These are phyloP conservation scores for Metschnikowia arizonensis DNA, from an alignment of 805 yeast genomes.

Conservation along the genomic window DNA sequence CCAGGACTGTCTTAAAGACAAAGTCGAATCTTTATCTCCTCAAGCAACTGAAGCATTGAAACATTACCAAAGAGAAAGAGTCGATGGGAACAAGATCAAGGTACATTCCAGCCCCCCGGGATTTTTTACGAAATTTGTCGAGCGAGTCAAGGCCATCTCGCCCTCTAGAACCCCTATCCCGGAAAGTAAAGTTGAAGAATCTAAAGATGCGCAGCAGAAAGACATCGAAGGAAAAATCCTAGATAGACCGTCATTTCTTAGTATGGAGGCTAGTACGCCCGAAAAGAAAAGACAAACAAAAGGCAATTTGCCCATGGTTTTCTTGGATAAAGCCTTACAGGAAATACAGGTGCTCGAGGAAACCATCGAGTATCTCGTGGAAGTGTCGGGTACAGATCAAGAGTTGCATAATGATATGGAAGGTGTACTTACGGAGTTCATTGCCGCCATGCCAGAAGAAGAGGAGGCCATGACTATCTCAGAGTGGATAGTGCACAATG, in stretches of 20 bases:
- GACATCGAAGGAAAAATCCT: background rate
- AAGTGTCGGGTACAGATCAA: constrained; percentile 33
- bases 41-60: background rate
- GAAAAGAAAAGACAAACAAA: background rate
- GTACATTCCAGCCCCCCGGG: background rate
- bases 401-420: constrained; percentile 58
- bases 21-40: background rate
- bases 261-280: constrained; percentile 16
- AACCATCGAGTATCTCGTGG: constrained; percentile 32
- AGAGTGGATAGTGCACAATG: constrained; percentile 62
- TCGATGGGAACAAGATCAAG: background rate
- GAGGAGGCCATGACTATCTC: constrained; percentile 67
- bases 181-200: background rate
- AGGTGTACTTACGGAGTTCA: constrained; percentile 60
- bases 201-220: background rate
- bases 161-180: background rate
- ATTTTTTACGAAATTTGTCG: background rate
- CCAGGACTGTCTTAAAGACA: background rate
- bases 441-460: constrained; percentile 63
- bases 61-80: background rate
- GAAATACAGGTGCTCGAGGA: constrained; percentile 26
- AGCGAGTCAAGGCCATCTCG: constrained; percentile 1
- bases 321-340: constrained; percentile 5
- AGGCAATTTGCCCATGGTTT: background rate
- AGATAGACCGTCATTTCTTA: constrained; percentile 9